Percentiles rank a stretch among this genome's conserved stretches.
Conservation (phyloP, 169 alveolate genomes). For the Theileria equi region DNA sequence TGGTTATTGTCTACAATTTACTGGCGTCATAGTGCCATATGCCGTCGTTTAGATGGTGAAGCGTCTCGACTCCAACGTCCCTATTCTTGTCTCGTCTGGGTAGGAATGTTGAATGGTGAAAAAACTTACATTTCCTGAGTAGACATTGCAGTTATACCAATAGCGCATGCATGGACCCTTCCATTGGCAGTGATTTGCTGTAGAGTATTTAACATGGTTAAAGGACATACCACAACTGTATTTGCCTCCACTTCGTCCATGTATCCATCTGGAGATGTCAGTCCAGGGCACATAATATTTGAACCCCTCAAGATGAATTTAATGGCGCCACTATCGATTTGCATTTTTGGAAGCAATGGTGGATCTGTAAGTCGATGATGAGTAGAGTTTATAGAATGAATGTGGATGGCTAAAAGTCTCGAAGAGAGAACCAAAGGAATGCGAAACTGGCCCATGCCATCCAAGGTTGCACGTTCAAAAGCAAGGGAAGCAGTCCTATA, state of each 20-base stretch:
- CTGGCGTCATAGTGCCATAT: slow-evolving; percentile 84
- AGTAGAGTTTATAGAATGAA: background rate
- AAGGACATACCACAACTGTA: slow-evolving; percentile 72
- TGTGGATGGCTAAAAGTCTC: background rate
- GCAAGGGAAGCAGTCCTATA: too few relatives aligned
- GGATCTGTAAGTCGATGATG: slow-evolving; percentile 77
- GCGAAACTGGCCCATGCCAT: too few relatives aligned
- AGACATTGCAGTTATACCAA: slow-evolving; percentile 92
- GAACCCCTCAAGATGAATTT: slow-evolving; percentile 94
- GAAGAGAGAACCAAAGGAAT: background rate
- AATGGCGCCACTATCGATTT: slow-evolving; percentile 94
- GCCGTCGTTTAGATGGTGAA: slow-evolving; percentile 91
- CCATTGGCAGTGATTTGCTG: slow-evolving; percentile 91
- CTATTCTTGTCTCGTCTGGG: slow-evolving; percentile 77
- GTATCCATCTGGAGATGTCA: slow-evolving; percentile 92
- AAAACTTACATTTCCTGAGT: slow-evolving; percentile 86
- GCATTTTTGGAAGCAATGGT: slow-evolving; percentile 93
- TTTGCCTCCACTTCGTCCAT: slow-evolving; percentile 88
- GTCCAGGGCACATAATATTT: slow-evolving; percentile 96
- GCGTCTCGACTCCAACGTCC: slow-evolving; percentile 90
- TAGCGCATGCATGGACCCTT: slow-evolving; percentile 90
- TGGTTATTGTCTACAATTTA: too few relatives aligned
- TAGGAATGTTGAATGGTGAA: background rate
- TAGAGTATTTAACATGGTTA: background rate
- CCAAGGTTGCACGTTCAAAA: too few relatives aligned